These are phyloP conservation scores for Hyaloscypha finlandica DNA, from an alignment of 495 filamentous ascomycete species.

Conservation along the genomic window DNA sequence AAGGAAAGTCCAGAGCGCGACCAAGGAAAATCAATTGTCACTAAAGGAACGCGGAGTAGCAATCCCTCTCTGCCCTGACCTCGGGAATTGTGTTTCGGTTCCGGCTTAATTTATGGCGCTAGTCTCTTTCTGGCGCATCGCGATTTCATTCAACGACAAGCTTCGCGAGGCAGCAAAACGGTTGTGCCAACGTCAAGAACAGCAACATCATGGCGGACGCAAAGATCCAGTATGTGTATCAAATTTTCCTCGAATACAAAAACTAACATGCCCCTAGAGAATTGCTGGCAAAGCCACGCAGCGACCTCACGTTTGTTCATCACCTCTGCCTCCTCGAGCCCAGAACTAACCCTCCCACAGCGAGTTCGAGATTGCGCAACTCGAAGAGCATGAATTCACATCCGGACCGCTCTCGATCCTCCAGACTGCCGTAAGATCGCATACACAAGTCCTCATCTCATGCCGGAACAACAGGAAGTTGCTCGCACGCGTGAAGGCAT, in stretches of 20 bases:
- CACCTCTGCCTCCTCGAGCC: conserved; percentile 20
- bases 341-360: conserved; percentile 41
- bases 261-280: conserved; percentile 54
- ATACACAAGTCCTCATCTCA: conserved; percentile 88
- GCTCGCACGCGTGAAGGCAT: conserved; percentile 78
- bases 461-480: conserved; percentile 88
- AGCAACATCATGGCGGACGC: conserved; percentile 63
- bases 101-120: conserved; percentile 16
- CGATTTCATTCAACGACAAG: conserved; percentile 26
- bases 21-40: conserved; percentile 14
- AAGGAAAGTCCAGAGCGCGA: conserved; percentile 12
- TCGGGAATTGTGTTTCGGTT: conserved; percentile 24
- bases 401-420: conserved; percentile 87
- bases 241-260: neutral
- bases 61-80: conserved; percentile 12
- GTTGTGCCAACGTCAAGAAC: conserved; percentile 30
- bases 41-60: conserved; percentile 24
- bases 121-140: conserved; percentile 25
- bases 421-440: conserved; percentile 83
- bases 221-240: conserved; percentile 70
- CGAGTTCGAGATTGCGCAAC: conserved; percentile 85
- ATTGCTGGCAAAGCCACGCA: conserved; percentile 76
- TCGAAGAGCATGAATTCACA: conserved; percentile 90
- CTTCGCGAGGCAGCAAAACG: conserved; percentile 24
- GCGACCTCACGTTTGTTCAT: conserved; percentile 74